phyloP scores from a whole-genome alignment of 2,329 filamentous ascomycete species.

The Colletotrichum magnum region DNA sequence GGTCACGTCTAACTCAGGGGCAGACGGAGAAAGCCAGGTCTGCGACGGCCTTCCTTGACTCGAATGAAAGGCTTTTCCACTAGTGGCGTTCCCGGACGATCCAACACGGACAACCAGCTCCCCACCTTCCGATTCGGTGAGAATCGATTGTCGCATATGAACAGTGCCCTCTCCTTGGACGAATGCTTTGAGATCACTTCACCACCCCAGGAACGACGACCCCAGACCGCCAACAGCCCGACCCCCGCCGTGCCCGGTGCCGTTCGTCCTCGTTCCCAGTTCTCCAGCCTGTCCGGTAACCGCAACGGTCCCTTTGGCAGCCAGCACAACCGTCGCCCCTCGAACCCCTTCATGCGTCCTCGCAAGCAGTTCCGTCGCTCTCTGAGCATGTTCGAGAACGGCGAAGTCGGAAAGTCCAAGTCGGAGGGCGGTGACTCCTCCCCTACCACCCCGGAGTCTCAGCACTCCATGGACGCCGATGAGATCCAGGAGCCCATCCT shows the following conservation, averaged over 20 bases:
- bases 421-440: conserved; percentile 66
- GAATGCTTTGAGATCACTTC: conserved; percentile 85
- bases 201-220: conserved; percentile 78
- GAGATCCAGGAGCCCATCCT: conserved; percentile 80
- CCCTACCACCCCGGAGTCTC: conserved; percentile 63
- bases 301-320: conserved; percentile 83
- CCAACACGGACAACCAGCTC: conserved; percentile 74
- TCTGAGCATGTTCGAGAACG: conserved; percentile 97
- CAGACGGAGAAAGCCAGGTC: conserved; percentile 76
- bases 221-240: conserved; percentile 73
- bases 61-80: conserved; percentile 83
- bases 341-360: conserved; percentile 80
- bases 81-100: conserved; percentile 72
- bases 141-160: conserved; percentile 46
- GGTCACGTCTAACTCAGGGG: conserved; percentile 35
- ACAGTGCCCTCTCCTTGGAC: conserved; percentile 76
- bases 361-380: conserved; percentile 93
- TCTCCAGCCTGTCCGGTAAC: conserved; percentile 71
- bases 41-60: conserved; percentile 81
- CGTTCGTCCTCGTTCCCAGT: conserved; percentile 75
- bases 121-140: conserved; percentile 80
- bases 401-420: conserved; percentile 88
- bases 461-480: conserved; percentile 88
- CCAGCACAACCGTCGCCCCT: conserved; percentile 78
- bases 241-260: conserved; percentile 68